Evolutionary conservation across 495 filamentous ascomycete species (phyloP).

Genomic region (Rhizodiscina lignyota): DNA sequence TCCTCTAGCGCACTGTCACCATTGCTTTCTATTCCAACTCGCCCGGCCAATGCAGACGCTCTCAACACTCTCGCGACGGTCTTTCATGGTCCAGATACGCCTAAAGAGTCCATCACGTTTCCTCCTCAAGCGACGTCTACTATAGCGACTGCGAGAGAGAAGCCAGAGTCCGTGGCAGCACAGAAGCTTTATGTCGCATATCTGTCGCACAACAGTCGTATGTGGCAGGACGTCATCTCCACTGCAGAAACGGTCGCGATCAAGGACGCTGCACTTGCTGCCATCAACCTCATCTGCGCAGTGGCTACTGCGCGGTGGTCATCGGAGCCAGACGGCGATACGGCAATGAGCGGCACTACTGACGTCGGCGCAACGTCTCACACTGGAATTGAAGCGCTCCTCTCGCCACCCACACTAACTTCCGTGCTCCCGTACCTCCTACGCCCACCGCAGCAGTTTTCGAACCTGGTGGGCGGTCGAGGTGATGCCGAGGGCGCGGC

Average conservation of each 20-base stretch:
- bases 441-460: constrained; percentile 37
- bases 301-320: constrained; percentile 41
- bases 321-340: constrained; percentile 16
- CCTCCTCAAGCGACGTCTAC: constrained; percentile 10
- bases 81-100: constrained; percentile 32
- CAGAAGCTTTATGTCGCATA: constrained; percentile 41
- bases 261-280: constrained; percentile 38
- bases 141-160: constrained; percentile 29
- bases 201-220: constrained; percentile 26
- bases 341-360: constrained; percentile 5
- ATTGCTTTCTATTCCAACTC: no score
- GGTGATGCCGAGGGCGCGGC: constrained; percentile 40
- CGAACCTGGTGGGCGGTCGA: constrained; percentile 39
- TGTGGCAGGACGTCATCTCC: constrained; percentile 35
- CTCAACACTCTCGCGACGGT: constrained; percentile 36
- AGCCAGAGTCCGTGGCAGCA: constrained; percentile 36
- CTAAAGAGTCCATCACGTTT: constrained; percentile 21
- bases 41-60: no score
- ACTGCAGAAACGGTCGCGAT: constrained; percentile 41
- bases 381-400: no score
- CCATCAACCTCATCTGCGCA: constrained; percentile 33
- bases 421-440: constrained; percentile 43
- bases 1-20: no score
- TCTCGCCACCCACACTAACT: no score
- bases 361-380: constrained; percentile 13